These are phyloP conservation scores for Lachnellula arida DNA, from an alignment of 2,329 filamentous ascomycete genomes.

Conservation along the genomic window DNA sequence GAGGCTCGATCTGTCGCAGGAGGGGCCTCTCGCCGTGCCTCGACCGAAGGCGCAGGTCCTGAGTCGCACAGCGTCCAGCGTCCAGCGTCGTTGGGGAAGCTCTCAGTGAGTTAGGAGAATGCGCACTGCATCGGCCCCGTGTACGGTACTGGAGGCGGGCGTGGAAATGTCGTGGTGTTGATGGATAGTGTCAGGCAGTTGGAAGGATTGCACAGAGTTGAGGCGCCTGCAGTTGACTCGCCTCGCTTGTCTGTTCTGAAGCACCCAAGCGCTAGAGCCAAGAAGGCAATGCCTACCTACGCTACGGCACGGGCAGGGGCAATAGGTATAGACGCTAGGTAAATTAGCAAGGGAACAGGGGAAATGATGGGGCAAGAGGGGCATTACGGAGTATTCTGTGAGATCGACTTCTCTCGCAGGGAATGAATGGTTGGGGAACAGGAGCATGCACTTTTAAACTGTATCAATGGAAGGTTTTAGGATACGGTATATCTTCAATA, in stretches of 20 bases:
- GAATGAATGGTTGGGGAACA: not conserved
- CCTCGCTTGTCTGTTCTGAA: not conserved
- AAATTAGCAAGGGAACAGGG: too few species aligned
- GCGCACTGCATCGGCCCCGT: not conserved
- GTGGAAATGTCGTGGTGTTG: not conserved
- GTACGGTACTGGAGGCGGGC: not conserved
- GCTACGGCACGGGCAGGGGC: not conserved
- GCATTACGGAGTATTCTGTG: not conserved
- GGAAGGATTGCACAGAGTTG: not conserved
- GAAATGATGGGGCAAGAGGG: not conserved
- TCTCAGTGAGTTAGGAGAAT: not conserved
- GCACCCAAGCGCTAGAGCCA: not conserved
- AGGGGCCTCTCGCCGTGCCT: conserved; percentile 6
- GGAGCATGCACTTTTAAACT: not conserved
- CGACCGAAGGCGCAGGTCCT: not conserved
- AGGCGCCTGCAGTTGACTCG: not conserved
- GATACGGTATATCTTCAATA: too few species aligned
- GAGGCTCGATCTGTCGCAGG: not conserved
- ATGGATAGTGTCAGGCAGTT: not conserved
- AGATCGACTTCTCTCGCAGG: not conserved
- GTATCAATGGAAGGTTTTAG: too few species aligned
- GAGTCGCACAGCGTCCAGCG: conserved; percentile 5
- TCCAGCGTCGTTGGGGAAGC: conserved; percentile 4
- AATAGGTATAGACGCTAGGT: not conserved
- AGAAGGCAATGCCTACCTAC: not conserved